Conservation (phyloP, 1,284 basidiomycete genomes). For the Naganishia albida region DNA sequence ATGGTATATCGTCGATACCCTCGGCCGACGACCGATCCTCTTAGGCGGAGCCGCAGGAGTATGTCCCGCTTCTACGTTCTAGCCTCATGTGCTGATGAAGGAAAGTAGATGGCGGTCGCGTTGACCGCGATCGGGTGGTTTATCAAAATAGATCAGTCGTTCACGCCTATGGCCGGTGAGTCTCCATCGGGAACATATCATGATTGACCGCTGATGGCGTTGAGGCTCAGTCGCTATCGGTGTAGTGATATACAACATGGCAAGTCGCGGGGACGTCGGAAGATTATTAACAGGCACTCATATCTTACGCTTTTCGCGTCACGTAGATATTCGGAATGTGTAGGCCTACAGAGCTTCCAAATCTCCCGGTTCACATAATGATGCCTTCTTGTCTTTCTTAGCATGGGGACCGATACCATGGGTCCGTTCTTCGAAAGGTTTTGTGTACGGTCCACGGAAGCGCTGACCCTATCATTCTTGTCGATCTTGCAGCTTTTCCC, state of each 20-base stretch:
- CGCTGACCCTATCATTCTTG: constrained; percentile 3
- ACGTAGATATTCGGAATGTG: constrained; percentile 37
- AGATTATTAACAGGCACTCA: not conserved
- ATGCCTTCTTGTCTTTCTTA: too few relatives aligned
- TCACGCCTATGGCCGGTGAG: constrained; percentile 70
- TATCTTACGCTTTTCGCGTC: not conserved
- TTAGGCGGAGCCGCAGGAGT: constrained; percentile 87
- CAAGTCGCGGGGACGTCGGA: constrained; percentile 68
- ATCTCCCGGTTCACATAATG: too few relatives aligned
- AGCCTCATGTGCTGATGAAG: not conserved
- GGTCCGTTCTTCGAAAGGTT: constrained; percentile 21
- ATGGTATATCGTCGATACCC: constrained; percentile 93
- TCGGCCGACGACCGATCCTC: constrained; percentile 85
- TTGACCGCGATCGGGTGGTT: constrained; percentile 52
- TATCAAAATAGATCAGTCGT: constrained; percentile 86
- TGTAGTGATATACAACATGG: constrained; percentile 85
- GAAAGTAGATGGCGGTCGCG: constrained; percentile 47
- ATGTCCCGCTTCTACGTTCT: constrained; percentile 46
- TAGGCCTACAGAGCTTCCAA: too few relatives aligned
- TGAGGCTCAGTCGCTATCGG: constrained; percentile 71
- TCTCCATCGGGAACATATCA: not conserved
- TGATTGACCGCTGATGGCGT: not conserved
- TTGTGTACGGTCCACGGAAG: constrained; percentile 22
- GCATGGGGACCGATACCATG: constrained; percentile 56
- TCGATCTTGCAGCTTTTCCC: constrained; percentile 63